phyloP scores from a whole-genome alignment of 495 filamentous ascomycete genomes.

The Penicillium robsamsonii region DNA sequence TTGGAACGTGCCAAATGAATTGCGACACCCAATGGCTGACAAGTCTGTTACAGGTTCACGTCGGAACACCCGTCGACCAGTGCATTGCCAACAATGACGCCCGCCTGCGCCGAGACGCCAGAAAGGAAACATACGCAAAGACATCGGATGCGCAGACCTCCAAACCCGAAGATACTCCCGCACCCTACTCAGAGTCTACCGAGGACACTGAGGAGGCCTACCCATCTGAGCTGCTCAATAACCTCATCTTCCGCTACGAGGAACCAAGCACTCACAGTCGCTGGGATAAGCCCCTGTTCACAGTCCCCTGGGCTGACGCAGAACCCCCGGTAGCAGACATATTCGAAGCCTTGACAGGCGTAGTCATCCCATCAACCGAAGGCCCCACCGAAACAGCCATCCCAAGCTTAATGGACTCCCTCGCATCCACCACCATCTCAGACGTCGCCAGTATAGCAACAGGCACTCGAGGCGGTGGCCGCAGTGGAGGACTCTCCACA shows the following conservation, averaged over 20 bases:
- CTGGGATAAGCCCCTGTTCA: conserved; percentile 95
- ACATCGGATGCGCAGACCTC: not conserved
- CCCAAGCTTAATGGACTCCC: conserved; percentile 28
- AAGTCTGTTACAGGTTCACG: conserved; percentile 57
- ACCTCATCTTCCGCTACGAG: conserved; percentile 92
- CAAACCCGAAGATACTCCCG: conserved; percentile 1
- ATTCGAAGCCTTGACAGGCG: conserved; percentile 70
- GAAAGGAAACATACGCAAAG: not conserved
- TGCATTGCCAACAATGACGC: conserved; percentile 53
- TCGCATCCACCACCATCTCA: conserved; percentile 28
- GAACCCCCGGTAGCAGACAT: conserved; percentile 65
- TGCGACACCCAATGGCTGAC: conserved; percentile 14
- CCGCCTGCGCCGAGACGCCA: conserved; percentile 25
- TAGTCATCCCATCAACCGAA: conserved; percentile 32
- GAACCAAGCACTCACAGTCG: conserved; percentile 92
- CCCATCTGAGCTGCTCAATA: conserved; percentile 72
- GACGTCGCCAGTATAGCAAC: conserved; percentile 35
- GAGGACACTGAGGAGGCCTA: conserved; percentile 56
- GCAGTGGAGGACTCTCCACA: conserved; percentile 12
- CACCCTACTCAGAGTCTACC: conserved; percentile 9
- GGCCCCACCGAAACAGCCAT: conserved; percentile 23
- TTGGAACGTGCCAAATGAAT: not conserved
- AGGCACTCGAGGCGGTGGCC: conserved; percentile 17
- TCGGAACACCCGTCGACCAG: conserved; percentile 71
- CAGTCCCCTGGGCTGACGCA: conserved; percentile 76